Conservation (phyloP, 129 eudicot species). For the Arctium minus region DNA sequence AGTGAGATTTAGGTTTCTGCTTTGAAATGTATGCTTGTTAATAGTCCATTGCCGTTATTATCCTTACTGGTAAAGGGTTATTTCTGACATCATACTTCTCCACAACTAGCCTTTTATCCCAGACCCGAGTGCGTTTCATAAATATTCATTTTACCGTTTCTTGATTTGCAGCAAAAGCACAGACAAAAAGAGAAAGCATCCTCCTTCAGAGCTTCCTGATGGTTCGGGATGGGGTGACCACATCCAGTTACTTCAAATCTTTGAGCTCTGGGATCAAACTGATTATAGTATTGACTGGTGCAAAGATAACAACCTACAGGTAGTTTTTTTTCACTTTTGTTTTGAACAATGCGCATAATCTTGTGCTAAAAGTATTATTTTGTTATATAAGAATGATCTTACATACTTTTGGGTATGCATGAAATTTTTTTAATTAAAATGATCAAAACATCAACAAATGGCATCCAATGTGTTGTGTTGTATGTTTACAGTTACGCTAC, state of each 20-base stretch:
- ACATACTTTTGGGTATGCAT: neutral
- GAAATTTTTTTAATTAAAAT: neutral
- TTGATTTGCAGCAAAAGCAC: slow-evolving; percentile 51
- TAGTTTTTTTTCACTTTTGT: slow-evolving; percentile 4
- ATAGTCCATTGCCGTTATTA: neutral
- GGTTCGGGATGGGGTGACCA: slow-evolving; percentile 97
- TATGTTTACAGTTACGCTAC: neutral
- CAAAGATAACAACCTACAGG: slow-evolving; percentile 87
- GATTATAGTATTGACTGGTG: slow-evolving; percentile 78
- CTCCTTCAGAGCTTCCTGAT: slow-evolving; percentile 74
- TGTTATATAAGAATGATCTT: neutral
- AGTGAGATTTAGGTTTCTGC: neutral
- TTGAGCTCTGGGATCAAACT: slow-evolving; percentile 79
- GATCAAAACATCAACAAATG: neutral
- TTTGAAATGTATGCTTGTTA: neutral
- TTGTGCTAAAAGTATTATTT: neutral
- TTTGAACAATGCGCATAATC: neutral
- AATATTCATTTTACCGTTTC: neutral
- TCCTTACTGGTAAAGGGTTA: neutral
- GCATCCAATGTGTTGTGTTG: neutral
- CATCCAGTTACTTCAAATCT: slow-evolving; percentile 88
- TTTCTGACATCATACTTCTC: neutral
- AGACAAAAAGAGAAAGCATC: slow-evolving; percentile 81
- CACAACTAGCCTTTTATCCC: neutral
- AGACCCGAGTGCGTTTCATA: neutral